Base-by-base conservation (phyloP, 2,329 filamentous ascomycete species). In the Sporothrix pseudoabietina region DNA sequence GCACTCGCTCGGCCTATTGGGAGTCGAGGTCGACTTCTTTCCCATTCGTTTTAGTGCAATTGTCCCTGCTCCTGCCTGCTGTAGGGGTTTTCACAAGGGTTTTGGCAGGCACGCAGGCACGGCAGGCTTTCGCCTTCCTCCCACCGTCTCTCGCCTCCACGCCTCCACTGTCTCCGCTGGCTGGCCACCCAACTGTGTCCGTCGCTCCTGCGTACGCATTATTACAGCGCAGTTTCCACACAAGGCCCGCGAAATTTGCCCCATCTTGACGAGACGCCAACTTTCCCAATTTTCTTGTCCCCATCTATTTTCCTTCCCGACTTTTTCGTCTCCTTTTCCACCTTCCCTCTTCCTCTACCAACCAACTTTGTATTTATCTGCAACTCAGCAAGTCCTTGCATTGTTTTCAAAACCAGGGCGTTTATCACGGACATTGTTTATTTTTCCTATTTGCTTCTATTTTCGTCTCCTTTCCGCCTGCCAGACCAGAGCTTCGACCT, bases 171-270 rank as follows among this genome's bases (percentile, higher is more conserved):
- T 12, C 44, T 49, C 44, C 44, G 7, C n/a, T 26, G 52, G 52
- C 52, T 55, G 47, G 47, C 66, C 66, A 9, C 41, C 65, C 65
- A 19, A 52, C 26, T n/a, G 39, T 19, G 32, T 52, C 12, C 47
- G 7, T n/a, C 19, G 47, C n/a, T 52, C 35, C 35, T 35, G 35
- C 35, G 8, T 35, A n/a, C n/a, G n/a, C n/a, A 35, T 35, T 35
- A 2, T 35, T 35, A 35, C 35, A 35, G 35, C 35, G n/a, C 47
- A n/a, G 63, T 68, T 19, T 68, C 44, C 26, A 52, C 63, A 32
- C 63, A 68, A 35, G n/a, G 16, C 63, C 63, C 30, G 65, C 52
- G 35, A 68, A 74, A 74, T 72, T 72, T 71, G 73, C 73, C 73
- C 66, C 71, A 63, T 57, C 59, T 35, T 66, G 16, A 16, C 44